Evolutionary conservation across 2,329 filamentous ascomycete species (phyloP).

Genomic region (Coniella vitis): DNA sequence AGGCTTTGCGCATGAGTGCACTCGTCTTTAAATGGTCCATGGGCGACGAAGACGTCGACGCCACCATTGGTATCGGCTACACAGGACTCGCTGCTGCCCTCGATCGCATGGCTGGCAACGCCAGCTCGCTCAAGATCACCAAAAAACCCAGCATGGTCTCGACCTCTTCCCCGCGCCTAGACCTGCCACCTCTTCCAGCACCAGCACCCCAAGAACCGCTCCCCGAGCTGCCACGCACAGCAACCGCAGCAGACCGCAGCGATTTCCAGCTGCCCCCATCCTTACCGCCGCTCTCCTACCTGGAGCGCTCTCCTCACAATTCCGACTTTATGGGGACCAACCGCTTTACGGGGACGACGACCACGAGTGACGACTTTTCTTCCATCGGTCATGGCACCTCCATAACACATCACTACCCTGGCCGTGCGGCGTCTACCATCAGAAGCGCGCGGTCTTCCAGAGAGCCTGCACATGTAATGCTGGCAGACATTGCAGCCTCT

Average conservation of each 20-base stretch:
- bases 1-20: conserved; percentile 57
- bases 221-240: conserved; percentile 9
- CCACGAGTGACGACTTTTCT: not conserved
- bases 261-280: conserved; percentile 13
- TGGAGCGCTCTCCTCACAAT: conserved; percentile 16
- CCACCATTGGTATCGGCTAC: conserved; percentile 58
- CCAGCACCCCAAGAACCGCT: conserved; percentile 14
- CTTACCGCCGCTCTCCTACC: conserved; percentile 13
- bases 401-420: not conserved
- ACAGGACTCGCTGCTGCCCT: conserved; percentile 60
- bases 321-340: conserved; percentile 12
- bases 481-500: conserved; percentile 10
- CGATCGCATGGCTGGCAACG: conserved; percentile 35
- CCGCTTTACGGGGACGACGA: conserved; percentile 10
- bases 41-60: conserved; percentile 50
- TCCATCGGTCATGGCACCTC: not conserved
- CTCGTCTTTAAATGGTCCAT: conserved; percentile 61
- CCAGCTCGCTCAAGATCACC: conserved; percentile 3
- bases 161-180: not conserved
- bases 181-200: conserved; percentile 2
- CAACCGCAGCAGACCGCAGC: conserved; percentile 14
- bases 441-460: conserved; percentile 17
- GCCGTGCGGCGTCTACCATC: conserved; percentile 21
- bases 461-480: conserved; percentile 10
- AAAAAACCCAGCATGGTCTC: conserved; percentile 5